Evolutionary conservation across 306 rosid genomes (phyloP).

Genomic region (Oxytropis ochrocephala): DNA sequence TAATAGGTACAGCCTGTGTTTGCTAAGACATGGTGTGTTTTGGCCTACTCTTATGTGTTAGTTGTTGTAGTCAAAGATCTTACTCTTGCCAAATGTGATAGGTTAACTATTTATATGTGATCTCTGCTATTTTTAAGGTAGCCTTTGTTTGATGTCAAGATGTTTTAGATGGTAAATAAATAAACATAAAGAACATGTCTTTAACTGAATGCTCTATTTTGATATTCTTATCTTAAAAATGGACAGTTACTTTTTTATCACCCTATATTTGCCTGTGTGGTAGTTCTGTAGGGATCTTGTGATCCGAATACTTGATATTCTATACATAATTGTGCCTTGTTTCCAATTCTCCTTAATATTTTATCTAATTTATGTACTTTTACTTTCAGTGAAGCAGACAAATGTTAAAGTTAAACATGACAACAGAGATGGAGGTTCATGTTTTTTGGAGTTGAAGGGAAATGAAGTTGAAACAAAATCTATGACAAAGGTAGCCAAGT

Average conservation of each 20-base stretch:
- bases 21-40: background rate
- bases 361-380: conserved; percentile 31
- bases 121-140: conserved; percentile 38
- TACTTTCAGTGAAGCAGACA: conserved; percentile 56
- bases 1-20: background rate
- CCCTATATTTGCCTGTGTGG: background rate
- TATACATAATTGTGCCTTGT: conserved; percentile 2
- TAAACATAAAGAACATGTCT: conserved; percentile 33
- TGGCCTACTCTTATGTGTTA: background rate
- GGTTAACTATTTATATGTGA: conserved; percentile 23
- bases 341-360: conserved; percentile 17
- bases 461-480: conserved; percentile 39
- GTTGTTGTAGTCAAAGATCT: conserved; percentile 23
- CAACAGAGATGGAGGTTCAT: conserved; percentile 44
- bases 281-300: conserved; percentile 14
- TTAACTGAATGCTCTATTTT: conserved; percentile 24
- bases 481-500: conserved; percentile 22
- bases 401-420: conserved; percentile 43
- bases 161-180: conserved; percentile 62
- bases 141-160: conserved; percentile 54
- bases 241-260: background rate
- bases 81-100: conserved; percentile 14
- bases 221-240: conserved; percentile 15
- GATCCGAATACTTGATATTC: conserved; percentile 1
- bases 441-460: conserved; percentile 57